Evolutionary conservation across 495 filamentous ascomycete species (phyloP).

Genomic region (Melanomma pulvis-pyrius): DNA sequence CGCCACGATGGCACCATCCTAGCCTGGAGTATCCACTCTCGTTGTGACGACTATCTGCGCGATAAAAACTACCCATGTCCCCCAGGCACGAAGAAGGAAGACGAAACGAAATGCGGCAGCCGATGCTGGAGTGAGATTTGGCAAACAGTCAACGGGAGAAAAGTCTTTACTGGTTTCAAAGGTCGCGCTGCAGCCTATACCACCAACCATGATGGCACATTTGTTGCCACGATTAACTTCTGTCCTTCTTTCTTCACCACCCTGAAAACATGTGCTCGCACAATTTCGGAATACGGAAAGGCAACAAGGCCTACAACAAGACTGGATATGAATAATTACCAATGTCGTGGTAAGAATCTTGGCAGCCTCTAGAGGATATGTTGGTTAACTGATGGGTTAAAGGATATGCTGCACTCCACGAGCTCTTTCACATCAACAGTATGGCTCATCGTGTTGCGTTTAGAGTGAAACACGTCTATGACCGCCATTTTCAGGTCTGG

Average conservation of each 20-base stretch:
- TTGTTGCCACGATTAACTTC: constrained; percentile 12
- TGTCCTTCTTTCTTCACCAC: constrained; percentile 16
- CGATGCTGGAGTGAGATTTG: constrained; percentile 8
- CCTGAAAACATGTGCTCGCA: neutral
- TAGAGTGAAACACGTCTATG: constrained; percentile 3
- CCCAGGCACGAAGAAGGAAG: neutral
- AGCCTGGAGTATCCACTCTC: constrained; percentile 10
- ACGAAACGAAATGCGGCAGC: constrained; percentile 5
- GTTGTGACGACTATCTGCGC: constrained; percentile 17
- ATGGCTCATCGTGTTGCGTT: neutral
- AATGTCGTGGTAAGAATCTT: constrained; percentile 10
- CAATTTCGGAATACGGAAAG: neutral
- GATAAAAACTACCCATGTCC: neutral
- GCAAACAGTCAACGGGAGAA: neutral
- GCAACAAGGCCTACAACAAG: neutral
- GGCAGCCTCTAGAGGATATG: neutral
- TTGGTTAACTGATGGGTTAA: neutral
- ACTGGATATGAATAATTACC: constrained; percentile 12
- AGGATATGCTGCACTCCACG: constrained; percentile 9
- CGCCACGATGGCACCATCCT: constrained; percentile 13
- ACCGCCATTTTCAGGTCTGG: constrained; percentile 9
- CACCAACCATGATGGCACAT: neutral
- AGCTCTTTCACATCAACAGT: constrained; percentile 14
- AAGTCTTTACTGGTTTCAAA: neutral
- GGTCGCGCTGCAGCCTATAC: constrained; percentile 16